Evolutionary conservation across 805 yeast species (phyloP).

Genomic region (Starmerella potacharoeniae): DNA sequence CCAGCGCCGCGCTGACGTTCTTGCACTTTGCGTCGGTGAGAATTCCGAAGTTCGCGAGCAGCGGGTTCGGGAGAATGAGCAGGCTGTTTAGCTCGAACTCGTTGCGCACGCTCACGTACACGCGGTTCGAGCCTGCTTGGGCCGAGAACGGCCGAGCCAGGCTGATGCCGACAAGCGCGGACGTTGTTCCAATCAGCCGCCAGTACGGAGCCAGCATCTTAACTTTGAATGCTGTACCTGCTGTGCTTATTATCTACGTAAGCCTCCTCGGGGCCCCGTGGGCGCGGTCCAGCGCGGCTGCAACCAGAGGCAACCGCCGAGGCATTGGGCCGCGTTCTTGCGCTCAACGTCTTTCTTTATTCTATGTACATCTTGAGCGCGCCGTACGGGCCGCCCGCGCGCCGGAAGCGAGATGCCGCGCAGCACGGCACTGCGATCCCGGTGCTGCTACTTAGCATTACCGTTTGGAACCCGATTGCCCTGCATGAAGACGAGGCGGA

Average conservation of each 20-base stretch:
- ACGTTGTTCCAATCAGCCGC: slow-evolving; percentile 16
- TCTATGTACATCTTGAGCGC: too few species aligned
- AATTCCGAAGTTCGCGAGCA: slow-evolving; percentile 60
- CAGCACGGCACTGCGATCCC: too few species aligned
- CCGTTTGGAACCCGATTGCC: too few species aligned
- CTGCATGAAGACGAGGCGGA: too few species aligned
- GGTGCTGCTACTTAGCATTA: too few species aligned
- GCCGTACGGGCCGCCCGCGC: too few species aligned
- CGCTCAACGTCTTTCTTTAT: too few species aligned
- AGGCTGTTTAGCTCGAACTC: slow-evolving; percentile 50
- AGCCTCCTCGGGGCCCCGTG: background rate
- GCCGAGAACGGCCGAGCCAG: slow-evolving; percentile 16
- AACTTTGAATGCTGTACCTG: background rate
- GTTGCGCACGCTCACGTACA: slow-evolving; percentile 44
- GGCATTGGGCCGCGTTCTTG: too few species aligned
- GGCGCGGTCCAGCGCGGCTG: too few species aligned
- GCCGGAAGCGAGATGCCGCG: too few species aligned
- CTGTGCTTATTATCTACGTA: slow-evolving; percentile 1
- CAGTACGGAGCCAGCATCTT: slow-evolving; percentile 2
- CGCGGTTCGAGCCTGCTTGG: slow-evolving; percentile 28
- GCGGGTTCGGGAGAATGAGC: slow-evolving; percentile 42
- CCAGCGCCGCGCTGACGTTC: slow-evolving; percentile 50
- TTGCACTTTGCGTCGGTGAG: slow-evolving; percentile 54
- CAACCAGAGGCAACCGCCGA: too few species aligned
- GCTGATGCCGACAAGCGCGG: slow-evolving; percentile 11